Conservation (phyloP, 257 asterid species). For the Craterostigma plantagineum region DNA sequence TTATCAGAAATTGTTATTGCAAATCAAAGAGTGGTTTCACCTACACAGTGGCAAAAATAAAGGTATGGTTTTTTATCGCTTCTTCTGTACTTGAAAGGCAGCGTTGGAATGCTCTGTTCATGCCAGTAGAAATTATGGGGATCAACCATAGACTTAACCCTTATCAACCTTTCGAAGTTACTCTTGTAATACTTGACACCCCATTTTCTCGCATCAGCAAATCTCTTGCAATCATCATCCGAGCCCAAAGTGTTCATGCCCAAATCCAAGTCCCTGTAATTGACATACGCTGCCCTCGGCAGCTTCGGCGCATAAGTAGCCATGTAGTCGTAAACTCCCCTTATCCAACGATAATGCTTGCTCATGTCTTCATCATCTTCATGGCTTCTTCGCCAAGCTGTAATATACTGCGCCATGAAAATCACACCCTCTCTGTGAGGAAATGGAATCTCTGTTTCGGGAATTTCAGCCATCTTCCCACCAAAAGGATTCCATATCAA, state of each 20-base stretch:
- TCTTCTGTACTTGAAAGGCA: conserved; percentile 5
- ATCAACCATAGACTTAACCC: conserved; percentile 22
- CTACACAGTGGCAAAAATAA: no score
- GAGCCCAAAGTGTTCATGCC: conserved; percentile 17
- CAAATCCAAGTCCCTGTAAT: conserved; percentile 33
- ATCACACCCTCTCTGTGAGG: conserved; percentile 11
- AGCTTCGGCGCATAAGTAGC: conserved; percentile 19
- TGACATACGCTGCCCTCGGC: conserved; percentile 19
- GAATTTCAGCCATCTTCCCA: conserved; percentile 12
- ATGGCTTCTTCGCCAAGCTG: conserved; percentile 1
- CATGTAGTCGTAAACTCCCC: conserved; percentile 14
- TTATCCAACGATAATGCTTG: conserved; percentile 3
- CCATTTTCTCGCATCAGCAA: conserved; percentile 14
- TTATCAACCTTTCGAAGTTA: conserved; percentile 25
- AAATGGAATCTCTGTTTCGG: conserved; percentile 10
- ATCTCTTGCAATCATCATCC: conserved; percentile 1
- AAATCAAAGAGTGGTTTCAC: no score
- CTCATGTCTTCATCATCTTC: conserved; percentile 3
- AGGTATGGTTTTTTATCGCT: no score
- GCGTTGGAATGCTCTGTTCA: conserved; percentile 25
- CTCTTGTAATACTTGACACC: conserved; percentile 23
- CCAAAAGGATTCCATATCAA: conserved; percentile 10
- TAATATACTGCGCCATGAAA: conserved; percentile 8
- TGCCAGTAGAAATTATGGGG: conserved; percentile 26
- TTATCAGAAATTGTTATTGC: no score